Evolutionary conservation across 2,329 filamentous ascomycete species (phyloP).

Genomic region (Septoria petroselini): DNA sequence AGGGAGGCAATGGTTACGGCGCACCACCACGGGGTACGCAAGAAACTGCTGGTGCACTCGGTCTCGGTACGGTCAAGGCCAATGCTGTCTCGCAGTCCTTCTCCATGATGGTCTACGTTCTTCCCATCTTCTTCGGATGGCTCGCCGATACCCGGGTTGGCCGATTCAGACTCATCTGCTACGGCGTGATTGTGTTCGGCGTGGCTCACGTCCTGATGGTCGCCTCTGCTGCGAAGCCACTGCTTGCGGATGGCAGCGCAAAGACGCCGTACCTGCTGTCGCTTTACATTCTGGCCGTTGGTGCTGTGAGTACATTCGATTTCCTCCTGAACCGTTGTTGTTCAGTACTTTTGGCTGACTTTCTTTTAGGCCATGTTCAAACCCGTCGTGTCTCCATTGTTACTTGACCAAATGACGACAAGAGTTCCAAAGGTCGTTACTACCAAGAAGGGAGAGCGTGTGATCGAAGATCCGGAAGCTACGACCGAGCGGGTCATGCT

Average conservation of each 20-base stretch:
- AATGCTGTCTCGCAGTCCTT: conserved; percentile 55
- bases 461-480: conserved; percentile 47
- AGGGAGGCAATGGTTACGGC: conserved; percentile 24
- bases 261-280: conserved; percentile 43
- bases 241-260: conserved; percentile 38
- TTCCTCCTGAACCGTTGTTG: conserved; percentile 41
- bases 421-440: conserved; percentile 41
- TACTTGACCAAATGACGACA: conserved; percentile 47
- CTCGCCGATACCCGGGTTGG: conserved; percentile 46
- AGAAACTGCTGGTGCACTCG: conserved; percentile 53
- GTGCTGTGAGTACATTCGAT: conserved; percentile 49
- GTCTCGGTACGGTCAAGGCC: conserved; percentile 67
- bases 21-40: conserved; percentile 43
- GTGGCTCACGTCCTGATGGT: conserved; percentile 39
- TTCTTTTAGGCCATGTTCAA: conserved; percentile 65
- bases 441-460: conserved; percentile 43
- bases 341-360: no score
- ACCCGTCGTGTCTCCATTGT: conserved; percentile 62
- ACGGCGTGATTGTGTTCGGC: conserved; percentile 42
- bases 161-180: conserved; percentile 41
- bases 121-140: conserved; percentile 52
- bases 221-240: conserved; percentile 24
- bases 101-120: conserved; percentile 55
- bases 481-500: conserved; percentile 49
- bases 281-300: conserved; percentile 43